These are phyloP conservation scores for Fusarium lyarnte DNA, from an alignment of 2,329 filamentous ascomycete species.

Conservation along the genomic window DNA sequence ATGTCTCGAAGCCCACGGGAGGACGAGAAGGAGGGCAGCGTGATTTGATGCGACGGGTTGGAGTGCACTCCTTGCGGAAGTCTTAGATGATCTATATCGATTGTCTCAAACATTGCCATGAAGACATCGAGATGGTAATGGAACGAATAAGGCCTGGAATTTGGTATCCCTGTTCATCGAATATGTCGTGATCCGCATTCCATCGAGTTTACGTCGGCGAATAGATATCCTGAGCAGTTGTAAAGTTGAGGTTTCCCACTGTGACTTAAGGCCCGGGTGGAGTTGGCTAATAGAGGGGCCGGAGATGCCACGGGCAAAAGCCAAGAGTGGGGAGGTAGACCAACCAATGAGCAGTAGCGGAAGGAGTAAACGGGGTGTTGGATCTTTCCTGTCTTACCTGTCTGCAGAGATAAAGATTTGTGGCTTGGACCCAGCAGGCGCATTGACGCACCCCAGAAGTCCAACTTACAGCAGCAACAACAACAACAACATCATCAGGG, in stretches of 20 bases:
- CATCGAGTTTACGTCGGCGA: not conserved
- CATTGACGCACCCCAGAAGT: constrained; percentile 15
- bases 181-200: not conserved
- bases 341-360: not conserved
- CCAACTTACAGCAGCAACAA: constrained; percentile 1
- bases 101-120: not conserved
- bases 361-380: not conserved
- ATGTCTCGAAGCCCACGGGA: not conserved
- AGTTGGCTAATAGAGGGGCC: constrained; percentile 3
- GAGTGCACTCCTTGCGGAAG: not conserved
- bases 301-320: constrained; percentile 20
- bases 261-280: not conserved
- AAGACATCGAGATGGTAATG: not conserved
- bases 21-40: constrained; percentile 7
- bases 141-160: not conserved
- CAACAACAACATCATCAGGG: not conserved
- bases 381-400: not conserved
- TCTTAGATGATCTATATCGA: not conserved
- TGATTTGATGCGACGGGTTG: constrained; percentile 19
- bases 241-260: not conserved
- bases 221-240: not conserved
- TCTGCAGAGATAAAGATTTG: constrained; percentile 29
- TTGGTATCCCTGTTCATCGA: not conserved
- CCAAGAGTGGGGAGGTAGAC: not conserved
- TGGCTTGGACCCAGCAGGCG: not conserved